These are phyloP conservation scores for Dittrichia graveolens DNA, from an alignment of 129 eudicot species.

Conservation along the genomic window DNA sequence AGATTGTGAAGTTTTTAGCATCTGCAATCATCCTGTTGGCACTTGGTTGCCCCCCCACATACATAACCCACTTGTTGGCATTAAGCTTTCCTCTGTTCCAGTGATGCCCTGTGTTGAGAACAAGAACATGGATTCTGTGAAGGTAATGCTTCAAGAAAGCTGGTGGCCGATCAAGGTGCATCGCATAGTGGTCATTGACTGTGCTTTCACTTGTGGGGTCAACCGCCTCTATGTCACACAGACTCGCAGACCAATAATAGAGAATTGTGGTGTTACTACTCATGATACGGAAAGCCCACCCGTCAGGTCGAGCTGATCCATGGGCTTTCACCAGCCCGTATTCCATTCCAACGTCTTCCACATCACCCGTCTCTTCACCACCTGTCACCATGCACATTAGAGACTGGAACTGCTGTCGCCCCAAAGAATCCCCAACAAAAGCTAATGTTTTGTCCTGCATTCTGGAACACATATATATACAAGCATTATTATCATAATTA, in stretches of 20 bases:
- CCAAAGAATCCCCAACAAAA: constrained; percentile 83
- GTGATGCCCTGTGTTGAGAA: constrained; percentile 88
- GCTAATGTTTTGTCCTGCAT: constrained; percentile 84
- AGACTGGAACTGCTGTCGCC: constrained; percentile 89
- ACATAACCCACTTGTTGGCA: constrained; percentile 75
- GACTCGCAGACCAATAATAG: constrained; percentile 87
- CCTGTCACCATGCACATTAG: constrained; percentile 83
- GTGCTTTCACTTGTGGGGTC: constrained; percentile 40
- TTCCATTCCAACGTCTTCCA: constrained; percentile 68
- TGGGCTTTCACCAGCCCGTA: constrained; percentile 64
- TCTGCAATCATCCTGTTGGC: constrained; percentile 51
- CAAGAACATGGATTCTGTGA: constrained; percentile 55
- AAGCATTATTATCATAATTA: too few relatives aligned
- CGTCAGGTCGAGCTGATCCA: constrained; percentile 71
- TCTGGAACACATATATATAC: constrained; percentile 38
- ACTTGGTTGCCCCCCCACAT: constrained; percentile 68
- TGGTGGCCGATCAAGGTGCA: constrained; percentile 91
- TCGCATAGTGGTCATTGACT: constrained; percentile 39
- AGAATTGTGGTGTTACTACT: constrained; percentile 76
- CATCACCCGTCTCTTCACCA: constrained; percentile 64
- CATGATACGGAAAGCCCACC: constrained; percentile 85
- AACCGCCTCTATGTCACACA: constrained; percentile 63
- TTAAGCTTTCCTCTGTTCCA: constrained; percentile 90
- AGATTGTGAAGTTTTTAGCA: constrained; percentile 71
- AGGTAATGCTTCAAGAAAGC: constrained; percentile 59